Evolutionary conservation across 208 protist genomes (phyloP).

Genomic region (Trypanosoma conorhini): DNA sequence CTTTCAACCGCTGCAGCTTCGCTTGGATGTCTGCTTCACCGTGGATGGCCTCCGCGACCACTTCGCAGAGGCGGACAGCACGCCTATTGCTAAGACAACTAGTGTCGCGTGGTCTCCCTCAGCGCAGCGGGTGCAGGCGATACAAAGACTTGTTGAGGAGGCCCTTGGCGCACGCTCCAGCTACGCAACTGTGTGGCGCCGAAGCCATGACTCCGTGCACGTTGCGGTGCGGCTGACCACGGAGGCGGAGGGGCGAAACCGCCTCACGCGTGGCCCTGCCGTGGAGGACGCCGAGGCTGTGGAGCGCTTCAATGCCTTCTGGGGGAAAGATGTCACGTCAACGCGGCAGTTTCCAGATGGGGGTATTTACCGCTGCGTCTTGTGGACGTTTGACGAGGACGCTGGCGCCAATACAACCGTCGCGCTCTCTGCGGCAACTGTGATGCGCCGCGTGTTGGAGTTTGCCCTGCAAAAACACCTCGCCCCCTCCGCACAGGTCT

Average conservation of each 20-base stretch:
- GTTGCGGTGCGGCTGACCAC: conserved; percentile 57
- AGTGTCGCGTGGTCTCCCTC: conserved; percentile 18
- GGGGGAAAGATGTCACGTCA: conserved; percentile 64
- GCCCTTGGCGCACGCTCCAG: conserved; percentile 51
- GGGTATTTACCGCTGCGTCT: conserved; percentile 82
- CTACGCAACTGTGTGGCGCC: conserved; percentile 54
- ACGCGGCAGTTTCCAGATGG: conserved; percentile 88
- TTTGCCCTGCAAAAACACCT: conserved; percentile 66
- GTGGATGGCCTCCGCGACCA: conserved; percentile 20
- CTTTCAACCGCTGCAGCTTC: conserved; percentile 67
- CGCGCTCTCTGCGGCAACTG: conserved; percentile 50
- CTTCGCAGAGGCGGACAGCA: conserved; percentile 19
- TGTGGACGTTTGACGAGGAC: conserved; percentile 69
- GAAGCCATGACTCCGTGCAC: conserved; percentile 38
- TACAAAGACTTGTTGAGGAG: conserved; percentile 40
- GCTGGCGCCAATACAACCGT: conserved; percentile 50
- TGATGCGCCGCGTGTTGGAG: conserved; percentile 58
- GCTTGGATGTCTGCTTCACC: conserved; percentile 61
- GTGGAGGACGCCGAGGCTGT: conserved; percentile 75
- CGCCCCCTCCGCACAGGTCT: conserved; percentile 30
- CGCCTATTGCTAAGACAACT: conserved; percentile 5
- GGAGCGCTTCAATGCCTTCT: conserved; percentile 78
- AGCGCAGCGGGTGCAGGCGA: conserved; percentile 22
- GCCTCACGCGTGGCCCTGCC: conserved; percentile 72
- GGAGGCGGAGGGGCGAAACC: conserved; percentile 68